Percentiles rank a stretch among this genome's conserved stretches.
These are phyloP conservation scores for Cucumis melo DNA, from an alignment of 306 rosid species.

Conservation along the genomic window DNA sequence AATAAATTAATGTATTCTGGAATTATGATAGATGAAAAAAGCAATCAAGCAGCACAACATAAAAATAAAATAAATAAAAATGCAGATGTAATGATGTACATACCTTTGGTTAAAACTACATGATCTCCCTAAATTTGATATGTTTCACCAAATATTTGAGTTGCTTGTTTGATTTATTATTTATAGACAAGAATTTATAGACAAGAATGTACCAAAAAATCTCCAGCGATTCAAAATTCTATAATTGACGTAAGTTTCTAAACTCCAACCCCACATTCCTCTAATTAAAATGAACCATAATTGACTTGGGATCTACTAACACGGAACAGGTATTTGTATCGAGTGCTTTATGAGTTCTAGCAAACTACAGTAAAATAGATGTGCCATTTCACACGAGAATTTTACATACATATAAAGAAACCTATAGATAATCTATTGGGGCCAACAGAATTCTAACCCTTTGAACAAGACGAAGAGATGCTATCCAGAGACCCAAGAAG, in stretches of 20 bases:
- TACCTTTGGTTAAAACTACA: not conserved
- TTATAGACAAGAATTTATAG: not conserved
- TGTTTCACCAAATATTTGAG: not conserved
- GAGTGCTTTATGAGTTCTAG: not conserved
- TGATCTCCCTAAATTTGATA: not conserved
- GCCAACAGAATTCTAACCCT: conserved; percentile 43
- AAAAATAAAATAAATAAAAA: not conserved
- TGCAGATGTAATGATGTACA: not conserved
- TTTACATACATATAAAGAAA: not conserved
- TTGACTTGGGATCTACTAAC: not conserved
- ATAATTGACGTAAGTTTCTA: not conserved
- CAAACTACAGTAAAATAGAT: not conserved
- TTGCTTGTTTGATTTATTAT: not conserved
- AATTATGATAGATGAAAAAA: not conserved
- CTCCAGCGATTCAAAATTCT: not conserved
- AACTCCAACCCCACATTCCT: not conserved
- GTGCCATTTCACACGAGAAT: not conserved
- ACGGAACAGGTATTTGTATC: not conserved
- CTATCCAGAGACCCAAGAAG: conserved; percentile 86
- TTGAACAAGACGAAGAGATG: conserved; percentile 86
- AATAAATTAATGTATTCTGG: not conserved
- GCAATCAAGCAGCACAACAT: not conserved
- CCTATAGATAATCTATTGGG: not conserved
- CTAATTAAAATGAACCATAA: not conserved
- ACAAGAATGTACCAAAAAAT: not conserved